Base-by-base conservation (phyloP, 768 basidiomycete genomes). In the Lentinus tigrinus region DNA sequence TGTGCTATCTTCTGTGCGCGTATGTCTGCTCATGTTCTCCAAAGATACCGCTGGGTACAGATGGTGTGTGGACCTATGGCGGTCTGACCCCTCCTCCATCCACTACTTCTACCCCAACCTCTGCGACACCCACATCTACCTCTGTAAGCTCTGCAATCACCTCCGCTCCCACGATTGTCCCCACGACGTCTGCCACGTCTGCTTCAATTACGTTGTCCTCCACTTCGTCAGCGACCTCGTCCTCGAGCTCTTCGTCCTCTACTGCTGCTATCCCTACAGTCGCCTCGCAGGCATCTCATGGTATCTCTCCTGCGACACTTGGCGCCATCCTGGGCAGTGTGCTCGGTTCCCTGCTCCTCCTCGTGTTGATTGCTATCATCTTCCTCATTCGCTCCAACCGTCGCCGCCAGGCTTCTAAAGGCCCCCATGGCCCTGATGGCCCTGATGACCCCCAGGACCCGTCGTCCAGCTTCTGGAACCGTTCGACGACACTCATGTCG, bases 21-120 rank as follows among this genome's bases (percentile, higher is more conserved):
- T 14, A 23, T 4, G 28, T 56, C 24, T 42, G n/a, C 36, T 42
- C 31, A 13, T 37, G 2, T 34, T 16, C 19, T 39, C 4, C 37
- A 16, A 9, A 92, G 90, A 91, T 93, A 64, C 91, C 91, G 28
- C 75, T 93, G 28, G 87, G 83, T 44, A 73, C 84, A 2, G 65
- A 77, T 55, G 75, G 77, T 31, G 77, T 83, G 10, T 93, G 85
- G 81, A 84, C 82, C 13, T 93, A 81, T 64, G 91, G 91, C 63
- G 91, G 91, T 36, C 75, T 82, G n/a, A 82, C 87, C 36, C 73
- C 85, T 31, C 88, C 89, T n/a, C 73, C 81, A 8, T 72, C 81
- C 13, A 74, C 75, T 10, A 44, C 69, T 1, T 55, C 69, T 21
- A 58, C 53, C 10, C 23, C 67, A 24, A 56, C 65, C 24, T 54